These are phyloP conservation scores for Pythium periplocum DNA, from an alignment of 352 stramenopile genomes.

Conservation along the genomic window DNA sequence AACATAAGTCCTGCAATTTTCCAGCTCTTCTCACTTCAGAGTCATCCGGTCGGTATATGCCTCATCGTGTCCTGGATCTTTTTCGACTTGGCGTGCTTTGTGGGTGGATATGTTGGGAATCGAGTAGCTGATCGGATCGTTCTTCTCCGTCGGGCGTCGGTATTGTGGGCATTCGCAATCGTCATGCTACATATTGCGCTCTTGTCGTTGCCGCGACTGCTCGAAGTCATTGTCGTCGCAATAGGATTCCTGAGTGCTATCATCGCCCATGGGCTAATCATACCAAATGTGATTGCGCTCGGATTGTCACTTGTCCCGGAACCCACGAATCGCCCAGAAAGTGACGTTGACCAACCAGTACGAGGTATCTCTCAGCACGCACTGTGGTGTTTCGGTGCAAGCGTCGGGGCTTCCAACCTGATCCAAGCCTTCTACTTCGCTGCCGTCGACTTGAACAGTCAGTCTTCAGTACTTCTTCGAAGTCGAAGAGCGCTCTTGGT, in stretches of 20 bases:
- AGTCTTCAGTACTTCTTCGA: constrained; percentile 1
- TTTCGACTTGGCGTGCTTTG: constrained; percentile 43
- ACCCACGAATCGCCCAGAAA: no score
- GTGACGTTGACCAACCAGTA: no score
- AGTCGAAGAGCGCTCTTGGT: constrained; percentile 31
- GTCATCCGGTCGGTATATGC: constrained; percentile 44
- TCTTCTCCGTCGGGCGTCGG: constrained; percentile 30
- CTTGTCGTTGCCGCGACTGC: constrained; percentile 16
- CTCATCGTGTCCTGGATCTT: constrained; percentile 54
- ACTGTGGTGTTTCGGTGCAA: constrained; percentile 34
- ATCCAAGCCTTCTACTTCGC: constrained; percentile 61
- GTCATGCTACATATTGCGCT: constrained; percentile 37
- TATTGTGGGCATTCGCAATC: constrained; percentile 44
- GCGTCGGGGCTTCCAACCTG: constrained; percentile 30
- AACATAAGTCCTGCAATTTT: constrained; percentile 52
- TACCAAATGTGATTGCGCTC: constrained; percentile 49
- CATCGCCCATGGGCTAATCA: constrained; percentile 40
- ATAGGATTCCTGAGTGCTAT: constrained; percentile 31
- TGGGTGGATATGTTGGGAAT: constrained; percentile 46
- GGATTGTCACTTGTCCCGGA: not conserved
- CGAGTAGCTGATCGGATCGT: constrained; percentile 36
- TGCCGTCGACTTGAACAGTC: constrained; percentile 24
- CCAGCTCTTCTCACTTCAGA: constrained; percentile 37
- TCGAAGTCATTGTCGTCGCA: constrained; percentile 29
- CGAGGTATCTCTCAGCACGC: no score